Evolutionary conservation across 2,329 filamentous ascomycete genomes (phyloP).

Genomic region (Alternaria incomplexa): DNA sequence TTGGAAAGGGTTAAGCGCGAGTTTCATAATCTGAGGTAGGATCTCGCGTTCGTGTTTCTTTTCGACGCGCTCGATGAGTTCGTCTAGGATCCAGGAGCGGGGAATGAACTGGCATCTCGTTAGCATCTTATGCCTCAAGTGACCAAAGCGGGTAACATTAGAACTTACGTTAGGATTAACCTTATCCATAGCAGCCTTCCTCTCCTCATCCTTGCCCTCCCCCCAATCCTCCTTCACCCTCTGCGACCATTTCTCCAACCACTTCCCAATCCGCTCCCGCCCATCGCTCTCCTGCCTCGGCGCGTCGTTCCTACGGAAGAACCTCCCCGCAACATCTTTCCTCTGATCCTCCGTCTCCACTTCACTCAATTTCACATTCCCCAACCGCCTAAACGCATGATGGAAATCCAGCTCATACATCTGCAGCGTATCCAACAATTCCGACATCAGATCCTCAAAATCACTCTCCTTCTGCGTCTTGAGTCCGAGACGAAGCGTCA

Average conservation of each 20-base stretch:
- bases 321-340: conserved; percentile 69
- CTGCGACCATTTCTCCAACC: conserved; percentile 80
- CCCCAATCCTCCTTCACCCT: conserved; percentile 80
- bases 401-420: conserved; percentile 88
- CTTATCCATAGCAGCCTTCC: conserved; percentile 39
- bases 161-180: conserved; percentile 8
- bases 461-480: conserved; percentile 72
- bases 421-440: conserved; percentile 81
- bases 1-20: conserved; percentile 83
- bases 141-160: too few species aligned
- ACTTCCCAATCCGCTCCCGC: conserved; percentile 71
- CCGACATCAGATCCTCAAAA: conserved; percentile 82
- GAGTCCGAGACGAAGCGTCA: conserved; percentile 80
- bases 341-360: conserved; percentile 70
- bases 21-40: conserved; percentile 76
- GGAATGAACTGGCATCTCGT: conserved; percentile 71
- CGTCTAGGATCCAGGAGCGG: conserved; percentile 89
- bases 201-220: conserved; percentile 61
- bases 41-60: conserved; percentile 82
- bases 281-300: conserved; percentile 66
- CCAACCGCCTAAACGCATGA: conserved; percentile 86
- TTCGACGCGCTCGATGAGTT: conserved; percentile 88
- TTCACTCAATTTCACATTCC: conserved; percentile 65
- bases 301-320: conserved; percentile 77
- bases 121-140: too few species aligned